Base-by-base conservation (phyloP, 2,329 filamentous ascomycete genomes). In the Penicillium capsulatum region DNA sequence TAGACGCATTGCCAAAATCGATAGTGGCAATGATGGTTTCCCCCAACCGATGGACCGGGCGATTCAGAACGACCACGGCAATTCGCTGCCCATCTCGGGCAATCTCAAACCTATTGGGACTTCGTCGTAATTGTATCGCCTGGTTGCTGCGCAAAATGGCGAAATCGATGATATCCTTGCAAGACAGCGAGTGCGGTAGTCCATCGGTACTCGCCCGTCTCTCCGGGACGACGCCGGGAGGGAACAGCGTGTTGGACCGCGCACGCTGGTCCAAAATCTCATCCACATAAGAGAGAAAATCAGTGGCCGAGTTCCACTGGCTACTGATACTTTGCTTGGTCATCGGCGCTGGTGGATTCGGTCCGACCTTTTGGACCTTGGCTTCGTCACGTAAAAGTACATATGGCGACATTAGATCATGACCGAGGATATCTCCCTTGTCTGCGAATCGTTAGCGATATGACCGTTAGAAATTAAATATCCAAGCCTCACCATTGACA, bases 341-440 rank as follows among this genome's bases (percentile, higher is more conserved):
- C 39, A 44, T 50, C 61, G 29, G 60, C 49, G 40, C 70, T 64
- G 41, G 56, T 14, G 47, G 50, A 34, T 38, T 50, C 10, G 52
- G 53, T 24, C 73, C 72, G 31, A 79, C 53, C 30, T 70, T 72
- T 49, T 75, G 76, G 19, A 85, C 78, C 38, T 77, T 76, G 2
- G 92, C 91, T 61, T 86, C 79, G 56, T 97, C 91, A 40, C 82
- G 83, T 31, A 97, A 74, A 37, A 97, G 74, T 19, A 97, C 86
- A 59, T 97, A 95, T 0, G 92, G 92, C 27, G 81, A 84, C 84
- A 96, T 94, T 10, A 98, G 72, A 63, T 98, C 91, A 63, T 98
- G 91, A 1, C 89, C 88, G 10, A 96, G 75, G 22, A 94, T 84
- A 55, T 94, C 87, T 48, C 91, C 91, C 53, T 88, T 79, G 44